Evolutionary conservation across 2,329 filamentous ascomycete genomes (phyloP).

Genomic region (Lachnellula hyalina): DNA sequence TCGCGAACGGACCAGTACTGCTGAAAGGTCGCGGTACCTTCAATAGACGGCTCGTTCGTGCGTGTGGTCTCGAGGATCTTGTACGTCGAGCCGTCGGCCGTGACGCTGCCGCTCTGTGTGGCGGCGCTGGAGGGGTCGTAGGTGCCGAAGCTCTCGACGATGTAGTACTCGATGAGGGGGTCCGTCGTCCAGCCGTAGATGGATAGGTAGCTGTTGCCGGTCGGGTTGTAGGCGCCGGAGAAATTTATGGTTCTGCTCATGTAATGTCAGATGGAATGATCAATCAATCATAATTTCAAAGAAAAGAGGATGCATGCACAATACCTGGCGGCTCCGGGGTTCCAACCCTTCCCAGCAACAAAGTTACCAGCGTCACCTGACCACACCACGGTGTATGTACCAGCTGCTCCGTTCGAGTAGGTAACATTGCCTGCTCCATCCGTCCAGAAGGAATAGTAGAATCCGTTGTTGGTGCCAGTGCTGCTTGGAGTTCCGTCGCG

Average conservation of each 20-base stretch:
- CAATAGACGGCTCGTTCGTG: slow-evolving; percentile 39
- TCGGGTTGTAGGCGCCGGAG: slow-evolving; percentile 36
- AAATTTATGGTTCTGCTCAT: slow-evolving; percentile 37
- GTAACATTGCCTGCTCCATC: slow-evolving; percentile 43
- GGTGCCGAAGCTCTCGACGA: slow-evolving; percentile 42
- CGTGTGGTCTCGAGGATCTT: slow-evolving; percentile 37
- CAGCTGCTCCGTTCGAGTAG: slow-evolving; percentile 47
- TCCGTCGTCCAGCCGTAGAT: slow-evolving; percentile 48
- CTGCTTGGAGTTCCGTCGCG: slow-evolving; percentile 37
- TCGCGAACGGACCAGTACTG: slow-evolving; percentile 50
- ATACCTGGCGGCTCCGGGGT: slow-evolving; percentile 30
- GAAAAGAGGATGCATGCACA: background rate
- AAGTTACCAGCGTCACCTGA: slow-evolving; percentile 40
- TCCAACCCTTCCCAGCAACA: slow-evolving; percentile 47
- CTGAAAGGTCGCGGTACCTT: slow-evolving; percentile 44
- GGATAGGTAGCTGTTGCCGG: slow-evolving; percentile 44
- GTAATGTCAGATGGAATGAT: background rate
- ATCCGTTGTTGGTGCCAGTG: slow-evolving; percentile 51
- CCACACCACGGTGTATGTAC: slow-evolving; percentile 47
- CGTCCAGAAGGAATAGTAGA: slow-evolving; percentile 57
- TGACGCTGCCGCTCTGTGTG: slow-evolving; percentile 44
- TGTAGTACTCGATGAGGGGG: slow-evolving; percentile 38
- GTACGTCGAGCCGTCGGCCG: slow-evolving; percentile 47
- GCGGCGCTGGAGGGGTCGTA: slow-evolving; percentile 41
- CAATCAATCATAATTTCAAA: background rate